A percentile compares a stretch with the other conserved stretches of the same genome.
Conservation (phyloP, 169 alveolate species). For the Cytauxzoon felis region DNA sequence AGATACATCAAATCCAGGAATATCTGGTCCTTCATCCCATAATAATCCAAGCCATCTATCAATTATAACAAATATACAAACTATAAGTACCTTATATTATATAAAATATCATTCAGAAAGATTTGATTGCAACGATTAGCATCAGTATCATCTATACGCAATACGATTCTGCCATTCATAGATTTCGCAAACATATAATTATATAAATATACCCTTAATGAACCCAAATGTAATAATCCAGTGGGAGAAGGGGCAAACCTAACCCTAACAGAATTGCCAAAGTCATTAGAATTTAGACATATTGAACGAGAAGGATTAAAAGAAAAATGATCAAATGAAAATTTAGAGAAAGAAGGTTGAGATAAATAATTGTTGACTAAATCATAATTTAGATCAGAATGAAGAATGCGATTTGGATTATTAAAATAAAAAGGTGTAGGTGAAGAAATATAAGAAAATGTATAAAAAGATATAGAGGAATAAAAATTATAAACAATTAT, state of each 20-base stretch:
- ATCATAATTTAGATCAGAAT: not conserved
- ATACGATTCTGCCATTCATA: conserved; percentile 59
- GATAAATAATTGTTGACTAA: not conserved
- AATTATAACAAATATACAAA: not conserved
- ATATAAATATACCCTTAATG: conserved; percentile 77
- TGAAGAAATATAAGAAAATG: not conserved
- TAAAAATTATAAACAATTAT: no score
- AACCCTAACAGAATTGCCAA: conserved; percentile 28
- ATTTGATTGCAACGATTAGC: conserved; percentile 38
- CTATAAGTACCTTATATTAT: conserved; percentile 62
- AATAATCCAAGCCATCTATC: conserved; percentile 74
- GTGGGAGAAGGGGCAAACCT: conserved; percentile 75
- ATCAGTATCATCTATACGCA: conserved; percentile 81
- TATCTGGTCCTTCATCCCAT: conserved; percentile 79
- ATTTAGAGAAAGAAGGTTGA: not conserved
- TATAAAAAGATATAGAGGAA: no score
- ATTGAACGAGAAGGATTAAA: not conserved
- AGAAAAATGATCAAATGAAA: not conserved
- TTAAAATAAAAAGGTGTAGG: not conserved
- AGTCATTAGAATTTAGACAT: not conserved
- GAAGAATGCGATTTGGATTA: not conserved
- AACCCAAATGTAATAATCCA: conserved; percentile 78
- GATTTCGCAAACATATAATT: conserved; percentile 67
- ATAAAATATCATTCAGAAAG: conserved; percentile 55
- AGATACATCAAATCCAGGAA: conserved; percentile 66